phyloP scores from a whole-genome alignment of 352 stramenopile genomes.

The Phytopythium litorale region DNA sequence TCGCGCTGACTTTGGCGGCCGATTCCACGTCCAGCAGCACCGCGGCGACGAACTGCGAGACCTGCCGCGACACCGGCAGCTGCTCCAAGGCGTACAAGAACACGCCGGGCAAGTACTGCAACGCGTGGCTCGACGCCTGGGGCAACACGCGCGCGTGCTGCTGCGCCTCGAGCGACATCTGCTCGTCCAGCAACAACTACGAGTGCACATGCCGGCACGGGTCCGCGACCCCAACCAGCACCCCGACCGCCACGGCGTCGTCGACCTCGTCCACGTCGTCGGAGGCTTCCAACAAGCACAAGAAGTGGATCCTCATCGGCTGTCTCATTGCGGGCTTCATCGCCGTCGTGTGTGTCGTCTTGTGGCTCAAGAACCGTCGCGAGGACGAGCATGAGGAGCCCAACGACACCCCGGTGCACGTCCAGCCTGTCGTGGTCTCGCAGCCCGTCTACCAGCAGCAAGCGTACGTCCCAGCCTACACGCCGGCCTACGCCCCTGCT shows the following conservation, averaged over 20 bases:
- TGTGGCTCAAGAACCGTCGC: background rate
- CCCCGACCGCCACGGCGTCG: background rate
- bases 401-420: background rate
- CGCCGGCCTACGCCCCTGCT: background rate
- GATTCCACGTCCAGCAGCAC: constrained; percentile 9
- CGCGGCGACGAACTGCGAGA: constrained; percentile 31
- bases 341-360: background rate
- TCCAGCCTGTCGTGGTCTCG: background rate
- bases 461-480: background rate
- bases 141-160: constrained; percentile 46
- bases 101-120: constrained; percentile 36
- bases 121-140: constrained; percentile 38
- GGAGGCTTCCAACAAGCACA: background rate
- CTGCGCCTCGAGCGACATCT: constrained; percentile 34
- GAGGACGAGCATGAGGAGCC: background rate
- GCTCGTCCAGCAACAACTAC: constrained; percentile 34
- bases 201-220: constrained; percentile 37
- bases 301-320: background rate
- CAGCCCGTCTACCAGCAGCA: background rate
- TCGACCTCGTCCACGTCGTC: background rate
- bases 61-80: constrained; percentile 40
- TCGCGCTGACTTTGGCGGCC: background rate
- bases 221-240: background rate
- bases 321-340: background rate
- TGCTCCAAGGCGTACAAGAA: constrained; percentile 46